Conservation (phyloP, 208 protist species). For the Herpetomonas tarakana region DNA sequence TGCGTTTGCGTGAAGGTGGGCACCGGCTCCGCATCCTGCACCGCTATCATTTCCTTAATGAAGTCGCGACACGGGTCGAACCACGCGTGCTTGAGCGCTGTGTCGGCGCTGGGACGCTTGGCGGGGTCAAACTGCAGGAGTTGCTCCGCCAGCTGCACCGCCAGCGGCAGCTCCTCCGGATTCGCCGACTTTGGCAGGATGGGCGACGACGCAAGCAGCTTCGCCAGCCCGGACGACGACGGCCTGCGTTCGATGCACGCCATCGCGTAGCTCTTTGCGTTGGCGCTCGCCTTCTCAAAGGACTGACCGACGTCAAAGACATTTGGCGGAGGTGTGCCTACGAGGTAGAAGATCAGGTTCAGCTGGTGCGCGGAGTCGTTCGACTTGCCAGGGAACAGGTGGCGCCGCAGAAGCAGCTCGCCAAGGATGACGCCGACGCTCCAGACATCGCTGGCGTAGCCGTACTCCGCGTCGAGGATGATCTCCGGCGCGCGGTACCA, state of each 20-base stretch:
- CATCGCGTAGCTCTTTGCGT: slow-evolving; percentile 81
- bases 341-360: slow-evolving; percentile 88
- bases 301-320: slow-evolving; percentile 64
- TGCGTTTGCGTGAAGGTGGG: slow-evolving; percentile 52
- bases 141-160: slow-evolving; percentile 68
- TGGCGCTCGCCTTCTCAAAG: slow-evolving; percentile 88
- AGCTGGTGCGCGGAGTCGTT: slow-evolving; percentile 95
- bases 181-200: slow-evolving; percentile 41
- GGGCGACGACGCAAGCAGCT: slow-evolving; percentile 44
- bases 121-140: slow-evolving; percentile 83
- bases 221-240: slow-evolving; percentile 43
- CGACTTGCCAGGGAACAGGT: slow-evolving; percentile 90
- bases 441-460: slow-evolving; percentile 87
- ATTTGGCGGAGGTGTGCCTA: slow-evolving; percentile 92
- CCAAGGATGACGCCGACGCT: slow-evolving; percentile 90
- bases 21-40: slow-evolving; percentile 51
- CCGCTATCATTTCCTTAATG: slow-evolving; percentile 72
- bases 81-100: slow-evolving; percentile 78
- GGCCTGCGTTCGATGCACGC: slow-evolving; percentile 61
- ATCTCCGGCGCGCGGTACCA: slow-evolving; percentile 93
- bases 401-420: slow-evolving; percentile 86
- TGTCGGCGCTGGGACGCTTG: slow-evolving; percentile 72
- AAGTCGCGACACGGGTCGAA: slow-evolving; percentile 78
- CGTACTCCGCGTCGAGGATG: slow-evolving; percentile 87
- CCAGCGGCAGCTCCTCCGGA: slow-evolving; percentile 17